Percentiles rank a stretch among this genome's conserved stretches.
These are phyloP conservation scores for Ricinus communis DNA, from an alignment of 345 rosid species.

Conservation along the genomic window DNA sequence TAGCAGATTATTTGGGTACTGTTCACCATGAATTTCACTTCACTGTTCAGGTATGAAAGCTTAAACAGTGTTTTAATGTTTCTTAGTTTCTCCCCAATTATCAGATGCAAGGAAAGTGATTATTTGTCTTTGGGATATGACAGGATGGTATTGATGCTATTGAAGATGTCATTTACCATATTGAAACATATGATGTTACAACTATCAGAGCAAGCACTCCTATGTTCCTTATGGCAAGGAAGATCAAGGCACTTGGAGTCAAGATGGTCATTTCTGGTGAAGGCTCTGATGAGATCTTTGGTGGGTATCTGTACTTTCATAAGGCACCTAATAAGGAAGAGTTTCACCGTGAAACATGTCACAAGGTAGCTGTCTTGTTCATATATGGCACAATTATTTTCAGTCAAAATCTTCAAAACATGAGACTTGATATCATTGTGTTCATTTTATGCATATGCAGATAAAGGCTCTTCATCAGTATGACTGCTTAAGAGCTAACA, in stretches of 20 bases:
- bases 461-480: slow-evolving; percentile 90
- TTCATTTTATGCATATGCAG: slow-evolving; percentile 31
- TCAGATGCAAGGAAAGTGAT: neutral
- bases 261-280: slow-evolving; percentile 99
- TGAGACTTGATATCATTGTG: neutral
- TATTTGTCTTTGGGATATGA: slow-evolving; percentile 5
- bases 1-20: slow-evolving; percentile 85
- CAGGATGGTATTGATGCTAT: slow-evolving; percentile 95
- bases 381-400: neutral
- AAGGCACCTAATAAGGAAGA: slow-evolving; percentile 93
- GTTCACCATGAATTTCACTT: slow-evolving; percentile 92
- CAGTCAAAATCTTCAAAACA: neutral
- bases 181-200: slow-evolving; percentile 89
- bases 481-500: slow-evolving; percentile 93
- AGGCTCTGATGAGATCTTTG: slow-evolving; percentile 90
- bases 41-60: slow-evolving; percentile 63
- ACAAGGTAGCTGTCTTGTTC: slow-evolving; percentile 48
- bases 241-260: slow-evolving; percentile 89
- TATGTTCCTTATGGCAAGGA: slow-evolving; percentile 87
- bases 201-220: slow-evolving; percentile 91
- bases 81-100: neutral
- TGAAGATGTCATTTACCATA: slow-evolving; percentile 88
- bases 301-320: slow-evolving; percentile 94
- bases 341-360: slow-evolving; percentile 85
- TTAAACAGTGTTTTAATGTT: neutral